Base-by-base conservation (phyloP, 208 protist genomes). In the Acanthamoeba sp. region DNA sequence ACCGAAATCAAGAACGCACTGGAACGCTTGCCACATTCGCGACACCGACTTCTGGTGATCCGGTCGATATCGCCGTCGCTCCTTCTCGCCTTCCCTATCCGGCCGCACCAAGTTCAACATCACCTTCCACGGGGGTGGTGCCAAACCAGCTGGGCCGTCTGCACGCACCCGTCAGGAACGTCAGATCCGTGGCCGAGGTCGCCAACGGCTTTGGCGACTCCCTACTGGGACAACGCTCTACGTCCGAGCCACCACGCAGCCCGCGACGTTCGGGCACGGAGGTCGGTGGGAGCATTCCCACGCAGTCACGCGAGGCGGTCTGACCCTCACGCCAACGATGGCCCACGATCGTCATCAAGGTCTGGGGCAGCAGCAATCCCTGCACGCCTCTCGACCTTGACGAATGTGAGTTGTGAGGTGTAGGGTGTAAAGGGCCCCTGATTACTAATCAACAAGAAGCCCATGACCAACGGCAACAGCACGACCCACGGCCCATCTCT, bases 171-270 rank as follows among this genome's bases (percentile, higher is more conserved):
- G 32, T 80, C 71, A 12, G 38, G 45, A 50, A 50, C 45, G 71
- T 80, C 1, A 80, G 34, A 34, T 80, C 71, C 22, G 71, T 29
- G 34, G 18, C 22, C 34, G 16, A 40, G 38, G 71, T 80, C 5
- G 10, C 3, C 71, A 80, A 80, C 71, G 71, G 71, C 12, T 80
- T 80, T 20, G 71, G 71, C 71, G 71, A 80, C 71, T 34, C 48
- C 71, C 71, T 80, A 14, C 40, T 80, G 71, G 71, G 12, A 80
- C 40, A 80, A 80, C 38, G 71, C 71, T 80, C 6, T 80, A 80
- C 40, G 6, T 80, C 71, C 71, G 71, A 27, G 71, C 71, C 71
- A 80, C 71, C 71, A 80, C 48, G 71, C 71, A 80, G 71, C 71
- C 29, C 34, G 71, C 3, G 36, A 32, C 1, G 10, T 80, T 40